These are phyloP conservation scores for Sonneratia caseolaris DNA, from an alignment of 345 rosid genomes.

Conservation along the genomic window DNA sequence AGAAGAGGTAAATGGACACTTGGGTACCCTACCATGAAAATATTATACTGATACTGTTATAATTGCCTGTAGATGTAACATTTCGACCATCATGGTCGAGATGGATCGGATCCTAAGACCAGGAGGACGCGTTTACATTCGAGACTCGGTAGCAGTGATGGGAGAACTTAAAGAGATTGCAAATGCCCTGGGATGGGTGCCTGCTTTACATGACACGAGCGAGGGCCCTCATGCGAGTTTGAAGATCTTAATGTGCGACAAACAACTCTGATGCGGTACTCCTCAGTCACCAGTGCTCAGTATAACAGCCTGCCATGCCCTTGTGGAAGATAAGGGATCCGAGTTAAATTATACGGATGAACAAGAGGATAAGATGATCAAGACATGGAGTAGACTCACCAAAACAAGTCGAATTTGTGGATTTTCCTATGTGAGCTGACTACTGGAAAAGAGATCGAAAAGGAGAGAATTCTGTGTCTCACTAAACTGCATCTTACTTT, in stretches of 20 bases:
- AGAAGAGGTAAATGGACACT: constrained; percentile 48
- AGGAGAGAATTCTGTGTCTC: too few species aligned
- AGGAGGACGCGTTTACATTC: constrained; percentile 79
- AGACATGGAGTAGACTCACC: too few species aligned
- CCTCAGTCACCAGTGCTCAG: background rate
- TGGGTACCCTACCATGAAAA: background rate
- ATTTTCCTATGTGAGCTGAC: too few species aligned
- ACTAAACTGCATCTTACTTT: too few species aligned
- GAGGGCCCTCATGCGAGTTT: constrained; percentile 98
- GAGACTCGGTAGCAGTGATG: constrained; percentile 62
- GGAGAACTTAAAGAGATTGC: constrained; percentile 67
- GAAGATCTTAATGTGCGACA: constrained; percentile 67
- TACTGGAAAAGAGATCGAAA: too few species aligned
- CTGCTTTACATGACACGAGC: constrained; percentile 51
- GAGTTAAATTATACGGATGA: too few species aligned
- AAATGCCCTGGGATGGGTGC: constrained; percentile 77
- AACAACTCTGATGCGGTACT: constrained; percentile 23
- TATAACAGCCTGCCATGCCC: too few species aligned
- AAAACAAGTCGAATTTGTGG: too few species aligned
- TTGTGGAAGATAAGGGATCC: too few species aligned
- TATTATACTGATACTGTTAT: background rate
- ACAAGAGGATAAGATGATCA: too few species aligned
- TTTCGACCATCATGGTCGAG: constrained; percentile 87
- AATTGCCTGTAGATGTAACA: constrained; percentile 51
- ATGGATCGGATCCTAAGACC: constrained; percentile 97